Evolutionary conservation across 2,329 filamentous ascomycete species (phyloP).

Genomic region (Chalara sp.): DNA sequence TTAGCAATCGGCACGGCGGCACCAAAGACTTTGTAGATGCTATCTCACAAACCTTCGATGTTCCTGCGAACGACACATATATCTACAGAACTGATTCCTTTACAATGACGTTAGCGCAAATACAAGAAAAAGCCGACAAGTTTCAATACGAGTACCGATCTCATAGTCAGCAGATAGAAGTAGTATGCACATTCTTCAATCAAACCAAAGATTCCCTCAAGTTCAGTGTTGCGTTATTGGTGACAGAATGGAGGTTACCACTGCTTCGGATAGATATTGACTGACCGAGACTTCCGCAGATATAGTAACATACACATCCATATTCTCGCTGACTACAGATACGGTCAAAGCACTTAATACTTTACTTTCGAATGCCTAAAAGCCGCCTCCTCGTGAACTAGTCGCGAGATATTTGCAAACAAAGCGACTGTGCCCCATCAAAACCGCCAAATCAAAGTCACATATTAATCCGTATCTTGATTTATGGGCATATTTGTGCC

Average conservation of each 20-base stretch:
- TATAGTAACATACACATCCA: constrained; percentile 56
- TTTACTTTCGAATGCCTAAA: constrained; percentile 58
- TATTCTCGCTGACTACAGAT: constrained; percentile 56
- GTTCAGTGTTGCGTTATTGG: not conserved
- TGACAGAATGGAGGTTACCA: not conserved
- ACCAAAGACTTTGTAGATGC: constrained; percentile 15
- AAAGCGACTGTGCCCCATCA: constrained; percentile 40
- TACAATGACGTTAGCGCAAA: constrained; percentile 17
- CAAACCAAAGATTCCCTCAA: not conserved
- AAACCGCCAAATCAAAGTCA: constrained; percentile 40
- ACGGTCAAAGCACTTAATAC: constrained; percentile 56
- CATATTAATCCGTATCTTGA: constrained; percentile 59
- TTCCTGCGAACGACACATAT: constrained; percentile 18
- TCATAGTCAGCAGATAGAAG: constrained; percentile 15
- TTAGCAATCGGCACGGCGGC: constrained; percentile 16
- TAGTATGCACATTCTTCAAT: too few species aligned
- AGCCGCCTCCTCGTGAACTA: constrained; percentile 50
- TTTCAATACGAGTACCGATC: constrained; percentile 19
- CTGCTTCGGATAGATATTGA: constrained; percentile 4
- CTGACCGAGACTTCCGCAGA: constrained; percentile 35
- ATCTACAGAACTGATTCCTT: constrained; percentile 21
- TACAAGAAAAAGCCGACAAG: constrained; percentile 11
- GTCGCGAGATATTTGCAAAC: constrained; percentile 48
- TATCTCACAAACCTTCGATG: constrained; percentile 15
- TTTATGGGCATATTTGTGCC: constrained; percentile 60